Conservation (phyloP, 148 eudicot species). For the Rhododendron ferrugineum region DNA sequence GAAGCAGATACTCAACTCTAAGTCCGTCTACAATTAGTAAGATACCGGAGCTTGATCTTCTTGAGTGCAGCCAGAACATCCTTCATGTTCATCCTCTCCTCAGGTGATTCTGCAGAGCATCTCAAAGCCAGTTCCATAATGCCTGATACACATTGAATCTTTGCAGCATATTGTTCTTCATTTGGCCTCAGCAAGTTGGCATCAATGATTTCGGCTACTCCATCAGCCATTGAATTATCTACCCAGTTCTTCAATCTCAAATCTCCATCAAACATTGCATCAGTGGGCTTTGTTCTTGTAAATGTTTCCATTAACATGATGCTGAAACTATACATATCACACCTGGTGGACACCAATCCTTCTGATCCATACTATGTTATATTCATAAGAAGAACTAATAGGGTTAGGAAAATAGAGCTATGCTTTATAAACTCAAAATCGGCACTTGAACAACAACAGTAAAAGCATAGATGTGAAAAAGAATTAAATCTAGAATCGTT, state of each 20-base stretch:
- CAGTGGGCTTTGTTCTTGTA: background rate
- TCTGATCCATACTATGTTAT: background rate
- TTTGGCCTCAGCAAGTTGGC: background rate
- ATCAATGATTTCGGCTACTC: background rate
- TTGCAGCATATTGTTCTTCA: background rate
- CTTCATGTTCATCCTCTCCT: background rate
- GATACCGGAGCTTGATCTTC: background rate
- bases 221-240: background rate
- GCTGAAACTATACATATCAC: background rate
- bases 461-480: background rate
- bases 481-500: background rate
- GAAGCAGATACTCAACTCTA: background rate
- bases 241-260: background rate
- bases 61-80: background rate
- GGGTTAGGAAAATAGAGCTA: background rate
- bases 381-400: background rate
- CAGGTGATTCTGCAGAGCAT: background rate
- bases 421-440: background rate
- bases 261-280: background rate
- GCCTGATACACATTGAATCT: conserved; percentile 16
- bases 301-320: background rate
- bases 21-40: background rate
- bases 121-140: conserved; percentile 31
- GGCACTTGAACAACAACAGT: background rate
- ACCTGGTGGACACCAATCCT: background rate